phyloP scores from a whole-genome alignment of 1,284 basidiomycete genomes.

The Malassezia equina region DNA sequence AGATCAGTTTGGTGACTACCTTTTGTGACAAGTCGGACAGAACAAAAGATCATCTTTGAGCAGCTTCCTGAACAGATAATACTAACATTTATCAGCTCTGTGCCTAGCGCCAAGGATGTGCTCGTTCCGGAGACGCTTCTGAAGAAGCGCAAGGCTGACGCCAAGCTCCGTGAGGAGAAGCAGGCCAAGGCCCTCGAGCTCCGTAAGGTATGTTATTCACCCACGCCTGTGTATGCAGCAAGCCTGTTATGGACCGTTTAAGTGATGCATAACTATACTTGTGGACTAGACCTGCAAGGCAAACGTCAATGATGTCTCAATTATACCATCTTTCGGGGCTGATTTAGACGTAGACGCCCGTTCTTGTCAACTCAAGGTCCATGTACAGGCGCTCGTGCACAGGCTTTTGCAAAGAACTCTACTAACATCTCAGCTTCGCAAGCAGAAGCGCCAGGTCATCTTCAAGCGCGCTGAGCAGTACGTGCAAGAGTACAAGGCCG shows the following conservation, averaged over 20 bases:
- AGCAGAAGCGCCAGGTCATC: conserved; percentile 77
- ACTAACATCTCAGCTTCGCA: conserved; percentile 13
- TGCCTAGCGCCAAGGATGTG: conserved; percentile 42
- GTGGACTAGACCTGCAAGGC: conserved; percentile 36
- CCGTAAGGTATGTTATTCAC: conserved; percentile 64
- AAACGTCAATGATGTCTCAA: conserved; percentile 40
- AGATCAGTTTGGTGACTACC: not conserved
- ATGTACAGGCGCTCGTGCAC: not conserved
- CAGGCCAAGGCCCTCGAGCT: conserved; percentile 72
- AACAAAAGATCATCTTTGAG: not conserved
- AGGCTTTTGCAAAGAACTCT: not conserved
- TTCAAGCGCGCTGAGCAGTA: conserved; percentile 99
- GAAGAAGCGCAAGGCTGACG: conserved; percentile 87
- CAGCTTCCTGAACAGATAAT: not conserved
- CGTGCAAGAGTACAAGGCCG: conserved; percentile 86
- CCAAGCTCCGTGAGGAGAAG: conserved; percentile 93
- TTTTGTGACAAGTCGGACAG: not conserved
- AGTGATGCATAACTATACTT: conserved; percentile 39
- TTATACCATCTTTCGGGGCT: conserved; percentile 49
- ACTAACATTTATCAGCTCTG: conserved; percentile 26
- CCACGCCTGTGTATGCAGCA: not conserved
- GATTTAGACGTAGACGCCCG: conserved; percentile 18
- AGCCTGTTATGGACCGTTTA: not conserved
- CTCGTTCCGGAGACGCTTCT: conserved; percentile 48
- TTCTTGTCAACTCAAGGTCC: not conserved